These are phyloP conservation scores for Cytospora chrysosperma DNA, from an alignment of 2,329 filamentous ascomycete species.

Conservation along the genomic window DNA sequence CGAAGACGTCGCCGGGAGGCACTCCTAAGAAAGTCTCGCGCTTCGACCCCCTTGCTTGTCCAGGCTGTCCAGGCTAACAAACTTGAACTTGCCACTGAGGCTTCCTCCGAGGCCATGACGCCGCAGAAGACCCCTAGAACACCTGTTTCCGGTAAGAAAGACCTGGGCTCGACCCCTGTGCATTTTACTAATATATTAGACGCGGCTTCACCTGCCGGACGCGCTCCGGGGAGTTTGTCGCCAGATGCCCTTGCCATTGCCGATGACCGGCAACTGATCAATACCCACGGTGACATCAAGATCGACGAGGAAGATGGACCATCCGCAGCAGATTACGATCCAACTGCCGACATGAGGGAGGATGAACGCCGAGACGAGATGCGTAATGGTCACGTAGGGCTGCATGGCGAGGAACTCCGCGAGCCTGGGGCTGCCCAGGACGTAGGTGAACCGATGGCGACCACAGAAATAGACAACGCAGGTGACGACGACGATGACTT, in stretches of 20 bases:
- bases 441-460: conserved; percentile 33
- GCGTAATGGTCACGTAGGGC: conserved; percentile 55
- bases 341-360: conserved; percentile 83
- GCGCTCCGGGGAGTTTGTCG: conserved; percentile 47
- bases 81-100: conserved; percentile 54
- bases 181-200: conserved; percentile 15
- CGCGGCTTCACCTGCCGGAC: conserved; percentile 38
- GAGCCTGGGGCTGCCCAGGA: conserved; percentile 27
- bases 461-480: conserved; percentile 40
- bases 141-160: conserved; percentile 47
- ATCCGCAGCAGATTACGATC: conserved; percentile 92
- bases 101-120: conserved; percentile 45
- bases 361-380: conserved; percentile 71
- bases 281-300: conserved; percentile 50
- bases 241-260: conserved; percentile 62
- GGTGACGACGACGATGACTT: conserved; percentile 70
- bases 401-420: conserved; percentile 44
- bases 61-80: conserved; percentile 69
- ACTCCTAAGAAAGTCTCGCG: conserved; percentile 78
- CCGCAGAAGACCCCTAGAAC: conserved; percentile 40
- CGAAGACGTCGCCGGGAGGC: conserved; percentile 82
- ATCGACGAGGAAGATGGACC: conserved; percentile 63
- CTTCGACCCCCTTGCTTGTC: conserved; percentile 70
- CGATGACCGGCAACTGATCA: conserved; percentile 67
- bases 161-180: background rate